phyloP scores from a whole-genome alignment of 495 filamentous ascomycete genomes.

The Trichoderma asperelloides region DNA sequence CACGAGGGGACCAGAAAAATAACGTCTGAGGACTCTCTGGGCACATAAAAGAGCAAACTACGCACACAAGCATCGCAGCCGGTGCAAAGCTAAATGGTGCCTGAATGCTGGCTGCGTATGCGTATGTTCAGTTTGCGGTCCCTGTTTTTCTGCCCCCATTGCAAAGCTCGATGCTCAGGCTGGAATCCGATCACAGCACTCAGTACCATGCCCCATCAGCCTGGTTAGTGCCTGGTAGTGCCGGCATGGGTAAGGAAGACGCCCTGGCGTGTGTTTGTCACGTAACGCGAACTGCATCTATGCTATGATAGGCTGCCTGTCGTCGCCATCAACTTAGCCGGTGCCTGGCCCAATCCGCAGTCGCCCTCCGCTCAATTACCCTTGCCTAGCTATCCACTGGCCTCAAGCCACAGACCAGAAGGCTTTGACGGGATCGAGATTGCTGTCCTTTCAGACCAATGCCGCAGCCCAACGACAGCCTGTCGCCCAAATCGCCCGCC shows the following conservation, averaged over 20 bases:
- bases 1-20: too few relatives aligned
- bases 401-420: background rate
- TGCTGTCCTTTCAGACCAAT: background rate
- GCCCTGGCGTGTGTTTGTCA: background rate
- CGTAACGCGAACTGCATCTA: background rate
- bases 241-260: background rate
- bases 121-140: too few relatives aligned
- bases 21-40: too few relatives aligned
- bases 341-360: background rate
- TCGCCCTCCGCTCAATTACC: background rate
- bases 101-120: too few relatives aligned
- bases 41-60: too few relatives aligned
- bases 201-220: background rate
- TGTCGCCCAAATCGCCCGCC: background rate
- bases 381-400: background rate
- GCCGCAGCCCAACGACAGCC: background rate
- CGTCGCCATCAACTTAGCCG: background rate
- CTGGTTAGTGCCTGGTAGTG: background rate
- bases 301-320: background rate
- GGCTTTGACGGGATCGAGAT: constrained; percentile 1
- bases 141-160: background rate
- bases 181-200: background rate
- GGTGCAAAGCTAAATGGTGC: too few relatives aligned
- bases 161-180: background rate
- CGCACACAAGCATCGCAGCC: too few relatives aligned